A percentile compares a stretch with the other conserved stretches of the same genome.
Evolutionary conservation across 345 rosid species (phyloP).

Genomic region (Citrus reticulata): DNA sequence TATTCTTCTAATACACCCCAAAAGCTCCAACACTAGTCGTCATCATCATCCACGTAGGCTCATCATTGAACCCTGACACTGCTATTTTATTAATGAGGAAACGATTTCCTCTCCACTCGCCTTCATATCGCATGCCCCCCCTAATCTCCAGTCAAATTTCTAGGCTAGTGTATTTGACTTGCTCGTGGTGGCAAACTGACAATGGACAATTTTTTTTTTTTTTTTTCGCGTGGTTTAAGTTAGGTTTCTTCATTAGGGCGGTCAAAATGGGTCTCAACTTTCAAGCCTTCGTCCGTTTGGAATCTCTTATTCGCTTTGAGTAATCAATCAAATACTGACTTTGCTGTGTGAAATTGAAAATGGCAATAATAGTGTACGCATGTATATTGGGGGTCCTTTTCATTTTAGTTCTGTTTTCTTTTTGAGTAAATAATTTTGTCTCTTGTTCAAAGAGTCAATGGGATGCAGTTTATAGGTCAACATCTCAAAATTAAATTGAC

Average conservation of each 20-base stretch:
- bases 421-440: background rate
- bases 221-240: background rate
- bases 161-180: background rate
- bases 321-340: background rate
- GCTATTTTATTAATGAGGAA: background rate
- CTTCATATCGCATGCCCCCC: background rate
- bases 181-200: background rate
- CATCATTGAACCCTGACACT: constrained; percentile 39
- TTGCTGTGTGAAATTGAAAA: background rate
- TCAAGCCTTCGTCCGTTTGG: background rate
- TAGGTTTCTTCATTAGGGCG: background rate
- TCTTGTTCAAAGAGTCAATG: background rate
- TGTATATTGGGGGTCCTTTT: background rate
- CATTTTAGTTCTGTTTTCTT: background rate
- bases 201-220: too few relatives aligned
- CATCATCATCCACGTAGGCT: constrained; percentile 19
- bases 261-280: background rate
- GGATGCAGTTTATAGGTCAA: background rate
- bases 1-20: background rate
- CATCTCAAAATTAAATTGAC: background rate
- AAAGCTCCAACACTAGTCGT: background rate
- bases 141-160: background rate
- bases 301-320: background rate
- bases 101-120: background rate
- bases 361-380: background rate